A percentile compares a stretch with the other conserved stretches of the same genome.
phyloP scores from a whole-genome alignment of 2,329 filamentous ascomycete species.

The Pestalotiopsis sp. region DNA sequence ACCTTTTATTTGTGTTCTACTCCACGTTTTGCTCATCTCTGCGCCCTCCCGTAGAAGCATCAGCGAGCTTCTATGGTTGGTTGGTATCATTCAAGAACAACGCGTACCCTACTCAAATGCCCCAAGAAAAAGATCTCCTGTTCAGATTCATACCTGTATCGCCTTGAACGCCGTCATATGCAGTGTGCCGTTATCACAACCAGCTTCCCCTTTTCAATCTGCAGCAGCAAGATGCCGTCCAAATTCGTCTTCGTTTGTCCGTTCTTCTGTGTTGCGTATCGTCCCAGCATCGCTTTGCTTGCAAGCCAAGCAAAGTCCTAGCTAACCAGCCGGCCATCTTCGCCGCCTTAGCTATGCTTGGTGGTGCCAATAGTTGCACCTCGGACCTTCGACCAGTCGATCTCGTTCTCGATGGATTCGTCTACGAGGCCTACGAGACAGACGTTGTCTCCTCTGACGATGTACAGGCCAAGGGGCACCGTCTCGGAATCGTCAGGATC shows the following conservation, averaged over 20 bases:
- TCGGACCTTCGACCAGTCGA: slow-evolving; percentile 90
- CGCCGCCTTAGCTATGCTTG: slow-evolving; percentile 63
- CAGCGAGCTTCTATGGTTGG: slow-evolving; percentile 25
- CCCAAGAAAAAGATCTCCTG: slow-evolving; percentile 10
- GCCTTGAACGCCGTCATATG: slow-evolving; percentile 16
- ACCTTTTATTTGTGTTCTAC: background rate
- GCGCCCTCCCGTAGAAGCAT: slow-evolving; percentile 20
- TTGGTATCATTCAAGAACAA: slow-evolving; percentile 35
- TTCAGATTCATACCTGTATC: background rate
- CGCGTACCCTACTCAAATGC: slow-evolving; percentile 32
- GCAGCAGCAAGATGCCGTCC: background rate
- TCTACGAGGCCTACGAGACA: slow-evolving; percentile 88
- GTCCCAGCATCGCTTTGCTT: background rate
- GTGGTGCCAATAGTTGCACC: slow-evolving; percentile 82
- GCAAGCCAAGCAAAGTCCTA: background rate
- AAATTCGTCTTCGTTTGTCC: background rate
- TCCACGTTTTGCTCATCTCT: background rate
- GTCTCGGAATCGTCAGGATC: slow-evolving; percentile 81
- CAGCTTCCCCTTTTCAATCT: background rate
- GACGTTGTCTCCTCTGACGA: slow-evolving; percentile 94
- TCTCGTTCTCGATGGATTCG: slow-evolving; percentile 83
- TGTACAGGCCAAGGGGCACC: slow-evolving; percentile 83
- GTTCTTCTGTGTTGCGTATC: background rate
- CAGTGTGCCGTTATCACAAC: slow-evolving; percentile 7
- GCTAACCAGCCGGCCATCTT: background rate